Base-by-base conservation (phyloP, 805 yeast species). In the Teunomyces lycoperdinae region DNA sequence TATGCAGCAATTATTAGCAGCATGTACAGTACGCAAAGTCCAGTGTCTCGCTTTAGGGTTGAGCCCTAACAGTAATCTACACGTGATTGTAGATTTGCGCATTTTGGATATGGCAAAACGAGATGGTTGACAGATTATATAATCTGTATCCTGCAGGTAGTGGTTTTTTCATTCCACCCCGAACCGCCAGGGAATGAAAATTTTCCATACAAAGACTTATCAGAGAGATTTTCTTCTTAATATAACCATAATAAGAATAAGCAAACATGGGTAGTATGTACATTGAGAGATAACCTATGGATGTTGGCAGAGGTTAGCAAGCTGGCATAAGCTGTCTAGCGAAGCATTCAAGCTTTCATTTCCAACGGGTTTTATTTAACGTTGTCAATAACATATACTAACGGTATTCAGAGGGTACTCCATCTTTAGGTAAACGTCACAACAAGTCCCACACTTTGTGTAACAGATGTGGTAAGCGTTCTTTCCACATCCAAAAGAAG, bases 391-490 rank as follows among this genome's bases (percentile, higher is more conserved):
- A 20, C 41, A 38, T 30, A 42, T 62, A 63, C 66, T 63, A 62
- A 63, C 68, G 44, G 30, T 44, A 38, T 52, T 38, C 36, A 72
- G 96, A 92, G 90, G 99, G 99, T 89, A 92, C 99, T 79, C 97
- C 98, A 81, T 89, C 97, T 77, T 86, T 89, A 85, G 99, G 99
- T 85, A 92, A 92, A 84, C 90, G 94, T 80, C 97, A 94, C 89
- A 91, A 88, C 92, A 94, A 94, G 83, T 87, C 98, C 75, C 99
- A 94, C 89, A 87, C 95, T 75, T 83, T 91, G 79, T 94, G 99
- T 85, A 89, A 87, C 84, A 87, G 96, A 87, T 94, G 99, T 84
- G 98, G 98, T 73, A 80, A 83, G 74, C 96, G 98, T 83, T 86
- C 97, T 56, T 92, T 92, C 96, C 98, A 94, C 83, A 80, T 86